Percentiles rank a stretch among this genome's conserved stretches.
These are phyloP conservation scores for Arthrobotrys sphaeroides DNA, from an alignment of 2,329 filamentous ascomycete species.

Conservation along the genomic window DNA sequence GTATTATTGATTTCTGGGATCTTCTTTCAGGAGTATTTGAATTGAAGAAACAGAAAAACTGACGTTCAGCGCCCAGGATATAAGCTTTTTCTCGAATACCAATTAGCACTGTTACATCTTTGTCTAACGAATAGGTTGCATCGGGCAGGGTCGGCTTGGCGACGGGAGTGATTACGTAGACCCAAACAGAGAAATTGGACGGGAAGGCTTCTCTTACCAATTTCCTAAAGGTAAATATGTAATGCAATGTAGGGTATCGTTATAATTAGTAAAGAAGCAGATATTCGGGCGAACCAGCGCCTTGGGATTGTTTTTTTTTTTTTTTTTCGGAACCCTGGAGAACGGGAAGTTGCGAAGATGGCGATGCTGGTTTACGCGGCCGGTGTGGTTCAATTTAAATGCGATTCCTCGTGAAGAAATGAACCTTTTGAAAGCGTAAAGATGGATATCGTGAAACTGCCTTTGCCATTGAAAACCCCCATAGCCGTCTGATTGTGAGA, in stretches of 20 bases:
- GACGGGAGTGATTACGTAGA: slow-evolving; percentile 9
- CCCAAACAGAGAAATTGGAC: not conserved
- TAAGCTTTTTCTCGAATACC: slow-evolving; percentile 10
- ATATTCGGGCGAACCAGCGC: not conserved
- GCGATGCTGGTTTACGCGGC: too few species aligned
- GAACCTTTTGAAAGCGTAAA: too few species aligned
- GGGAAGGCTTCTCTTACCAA: not conserved
- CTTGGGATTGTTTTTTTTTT: not conserved
- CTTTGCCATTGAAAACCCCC: not conserved
- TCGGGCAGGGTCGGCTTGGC: not conserved
- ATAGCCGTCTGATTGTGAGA: not conserved
- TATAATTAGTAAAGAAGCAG: not conserved
- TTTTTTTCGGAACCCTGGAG: too few species aligned
- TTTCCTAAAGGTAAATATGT: not conserved
- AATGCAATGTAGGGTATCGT: not conserved
- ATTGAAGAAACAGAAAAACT: not conserved
- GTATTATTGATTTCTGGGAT: too few species aligned
- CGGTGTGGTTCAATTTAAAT: too few species aligned
- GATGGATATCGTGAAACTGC: too few species aligned
- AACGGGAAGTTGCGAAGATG: too few species aligned
- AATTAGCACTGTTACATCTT: not conserved
- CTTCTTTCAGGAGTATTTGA: too few species aligned
- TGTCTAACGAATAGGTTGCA: not conserved
- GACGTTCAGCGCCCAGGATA: slow-evolving; percentile 1
- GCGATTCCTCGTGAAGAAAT: not conserved